phyloP scores from a whole-genome alignment of 129 eudicot genomes.

The Deinandra increscens region DNA sequence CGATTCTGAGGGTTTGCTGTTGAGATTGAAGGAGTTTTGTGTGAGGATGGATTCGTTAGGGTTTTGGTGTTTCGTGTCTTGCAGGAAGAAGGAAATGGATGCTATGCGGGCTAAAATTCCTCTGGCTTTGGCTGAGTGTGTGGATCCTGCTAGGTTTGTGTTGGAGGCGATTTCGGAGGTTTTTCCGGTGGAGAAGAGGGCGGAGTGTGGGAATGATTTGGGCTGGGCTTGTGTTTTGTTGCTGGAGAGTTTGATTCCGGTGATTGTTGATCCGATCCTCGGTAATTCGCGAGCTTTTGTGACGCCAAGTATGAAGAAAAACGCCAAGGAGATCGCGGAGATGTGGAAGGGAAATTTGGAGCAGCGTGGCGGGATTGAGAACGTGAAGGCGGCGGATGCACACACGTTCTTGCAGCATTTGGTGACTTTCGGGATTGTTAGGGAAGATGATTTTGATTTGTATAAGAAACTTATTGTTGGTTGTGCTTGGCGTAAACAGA shows the following conservation, averaged over 20 bases:
- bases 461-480: slow-evolving; percentile 88
- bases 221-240: slow-evolving; percentile 94
- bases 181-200: slow-evolving; percentile 73
- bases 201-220: slow-evolving; percentile 53
- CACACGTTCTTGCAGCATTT: slow-evolving; percentile 92
- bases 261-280: slow-evolving; percentile 73
- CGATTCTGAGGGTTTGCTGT: slow-evolving; percentile 49
- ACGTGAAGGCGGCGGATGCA: slow-evolving; percentile 79
- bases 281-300: slow-evolving; percentile 69
- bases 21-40: slow-evolving; percentile 47
- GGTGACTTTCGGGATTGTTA: slow-evolving; percentile 87
- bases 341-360: slow-evolving; percentile 81
- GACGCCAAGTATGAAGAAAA: slow-evolving; percentile 68
- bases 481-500: slow-evolving; percentile 95
- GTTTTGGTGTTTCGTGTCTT: slow-evolving; percentile 68
- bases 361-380: slow-evolving; percentile 80
- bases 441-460: slow-evolving; percentile 66
- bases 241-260: slow-evolving; percentile 73
- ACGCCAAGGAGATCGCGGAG: slow-evolving; percentile 68
- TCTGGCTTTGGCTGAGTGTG: slow-evolving; percentile 49
- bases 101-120: slow-evolving; percentile 52
- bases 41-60: slow-evolving; percentile 50
- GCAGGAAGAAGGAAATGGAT: slow-evolving; percentile 77
- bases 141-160: slow-evolving; percentile 86
- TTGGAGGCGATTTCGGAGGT: slow-evolving; percentile 80